phyloP scores from a whole-genome alignment of 192 early-diverging fungal species.

The Pilaira anomala region DNA sequence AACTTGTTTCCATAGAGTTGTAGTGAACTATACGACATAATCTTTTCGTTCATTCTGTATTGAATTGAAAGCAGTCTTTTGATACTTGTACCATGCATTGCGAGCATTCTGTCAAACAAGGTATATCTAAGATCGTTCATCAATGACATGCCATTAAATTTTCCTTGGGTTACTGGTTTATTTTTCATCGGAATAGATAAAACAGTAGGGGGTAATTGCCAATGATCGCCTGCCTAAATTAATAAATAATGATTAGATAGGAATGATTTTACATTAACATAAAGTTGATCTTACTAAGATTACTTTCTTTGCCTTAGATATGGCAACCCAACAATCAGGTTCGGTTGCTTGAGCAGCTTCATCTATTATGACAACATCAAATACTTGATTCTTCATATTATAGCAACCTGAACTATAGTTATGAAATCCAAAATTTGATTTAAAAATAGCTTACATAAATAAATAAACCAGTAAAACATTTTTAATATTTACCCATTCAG shows the following conservation, averaged over 20 bases:
- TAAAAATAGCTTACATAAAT: too few relatives aligned
- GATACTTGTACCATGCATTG: conserved; percentile 50
- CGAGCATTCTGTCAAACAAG: conserved; percentile 75
- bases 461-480: too few relatives aligned
- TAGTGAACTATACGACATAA: conserved; percentile 69
- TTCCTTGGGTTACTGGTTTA: conserved; percentile 10
- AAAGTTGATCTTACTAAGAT: conserved; percentile 45
- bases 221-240: conserved; percentile 73
- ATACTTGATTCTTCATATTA: conserved; percentile 52
- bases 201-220: conserved; percentile 84
- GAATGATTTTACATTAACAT: too few relatives aligned
- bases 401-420: conserved; percentile 35
- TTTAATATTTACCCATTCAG: too few relatives aligned
- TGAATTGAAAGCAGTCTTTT: conserved; percentile 73
- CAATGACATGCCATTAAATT: not conserved
- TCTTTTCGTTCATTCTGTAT: conserved; percentile 82
- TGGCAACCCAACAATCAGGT: conserved; percentile 56
- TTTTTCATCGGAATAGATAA: conserved; percentile 37
- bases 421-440: not conserved
- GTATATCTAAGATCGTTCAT: conserved; percentile 48
- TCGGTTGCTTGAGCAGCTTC: conserved; percentile 85
- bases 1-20: conserved; percentile 69
- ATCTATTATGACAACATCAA: conserved; percentile 85
- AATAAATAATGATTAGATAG: too few relatives aligned
- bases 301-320: conserved; percentile 64